Percentiles rank a stretch among this genome's conserved stretches.
These are phyloP conservation scores for Ammopiptanthus mongolicus DNA, from an alignment of 306 rosid species.

Conservation along the genomic window DNA sequence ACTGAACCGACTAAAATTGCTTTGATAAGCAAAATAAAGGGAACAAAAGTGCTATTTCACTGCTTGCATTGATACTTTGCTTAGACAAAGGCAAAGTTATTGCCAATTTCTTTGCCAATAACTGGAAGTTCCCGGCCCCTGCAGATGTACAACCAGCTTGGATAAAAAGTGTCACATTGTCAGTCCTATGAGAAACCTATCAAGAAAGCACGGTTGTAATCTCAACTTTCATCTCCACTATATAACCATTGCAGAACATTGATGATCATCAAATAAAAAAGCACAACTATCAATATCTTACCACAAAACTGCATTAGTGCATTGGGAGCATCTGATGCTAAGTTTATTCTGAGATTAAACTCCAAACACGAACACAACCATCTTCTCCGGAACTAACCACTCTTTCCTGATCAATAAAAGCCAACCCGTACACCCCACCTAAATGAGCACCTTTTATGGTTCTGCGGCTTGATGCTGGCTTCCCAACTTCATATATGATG, in stretches of 20 bases:
- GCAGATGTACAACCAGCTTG: background rate
- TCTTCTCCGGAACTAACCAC: slow-evolving; percentile 96
- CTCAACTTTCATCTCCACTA: background rate
- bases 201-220: background rate
- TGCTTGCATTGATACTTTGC: slow-evolving; percentile 1
- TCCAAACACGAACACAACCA: slow-evolving; percentile 90
- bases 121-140: slow-evolving; percentile 1
- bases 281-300: slow-evolving; percentile 1
- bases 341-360: slow-evolving; percentile 35
- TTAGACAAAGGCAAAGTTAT: slow-evolving; percentile 4
- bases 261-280: slow-evolving; percentile 1
- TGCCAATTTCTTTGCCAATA: slow-evolving; percentile 15
- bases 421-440: slow-evolving; percentile 91
- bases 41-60: background rate
- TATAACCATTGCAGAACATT: slow-evolving; percentile 2
- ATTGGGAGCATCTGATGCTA: slow-evolving; percentile 20
- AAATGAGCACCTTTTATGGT: slow-evolving; percentile 84
- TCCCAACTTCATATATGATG: slow-evolving; percentile 77
- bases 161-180: background rate
- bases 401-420: slow-evolving; percentile 53
- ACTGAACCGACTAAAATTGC: background rate
- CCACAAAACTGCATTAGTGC: slow-evolving; percentile 18
- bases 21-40: background rate
- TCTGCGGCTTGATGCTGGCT: slow-evolving; percentile 82
- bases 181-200: background rate